These are phyloP conservation scores for Triadica sebifera DNA, from an alignment of 345 rosid species.

Conservation along the genomic window DNA sequence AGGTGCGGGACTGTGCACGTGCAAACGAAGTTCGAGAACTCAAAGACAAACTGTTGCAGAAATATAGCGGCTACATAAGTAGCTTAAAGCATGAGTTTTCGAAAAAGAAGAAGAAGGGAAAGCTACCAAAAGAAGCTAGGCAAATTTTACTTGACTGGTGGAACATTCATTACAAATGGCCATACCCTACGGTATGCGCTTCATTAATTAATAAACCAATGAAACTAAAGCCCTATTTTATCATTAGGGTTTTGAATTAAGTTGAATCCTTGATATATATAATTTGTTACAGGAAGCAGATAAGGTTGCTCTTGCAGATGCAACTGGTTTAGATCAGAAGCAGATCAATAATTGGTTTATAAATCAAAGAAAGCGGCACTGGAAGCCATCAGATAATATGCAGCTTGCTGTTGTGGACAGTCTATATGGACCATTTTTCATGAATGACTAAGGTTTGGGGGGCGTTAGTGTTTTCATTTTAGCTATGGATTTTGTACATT, in stretches of 20 bases:
- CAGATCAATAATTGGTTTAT: conserved; percentile 69
- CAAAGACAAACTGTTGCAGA: conserved; percentile 41
- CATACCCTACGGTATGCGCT: conserved; percentile 52
- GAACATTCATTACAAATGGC: conserved; percentile 54
- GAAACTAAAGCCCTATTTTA: background rate
- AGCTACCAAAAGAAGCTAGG: conserved; percentile 53
- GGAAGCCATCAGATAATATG: conserved; percentile 57
- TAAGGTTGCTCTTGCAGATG: conserved; percentile 43
- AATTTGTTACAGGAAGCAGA: conserved; percentile 41
- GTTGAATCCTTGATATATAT: background rate
- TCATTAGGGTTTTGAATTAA: background rate
- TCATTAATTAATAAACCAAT: background rate
- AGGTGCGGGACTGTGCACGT: conserved; percentile 10
- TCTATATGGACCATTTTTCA: conserved; percentile 32
- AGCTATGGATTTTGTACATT: conserved; percentile 7
- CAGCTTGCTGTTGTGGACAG: conserved; percentile 46
- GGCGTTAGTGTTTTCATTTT: background rate
- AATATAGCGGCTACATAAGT: conserved; percentile 46
- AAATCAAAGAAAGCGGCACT: conserved; percentile 61
- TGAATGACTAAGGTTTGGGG: conserved; percentile 15
- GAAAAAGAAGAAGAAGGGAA: conserved; percentile 55
- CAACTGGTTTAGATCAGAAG: conserved; percentile 55
- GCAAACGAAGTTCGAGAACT: conserved; percentile 39
- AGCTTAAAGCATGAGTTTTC: conserved; percentile 48
- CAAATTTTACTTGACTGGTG: conserved; percentile 51